Conservation (phyloP, 2,329 filamentous ascomycete species). For the Uncinocarpus reesii region DNA sequence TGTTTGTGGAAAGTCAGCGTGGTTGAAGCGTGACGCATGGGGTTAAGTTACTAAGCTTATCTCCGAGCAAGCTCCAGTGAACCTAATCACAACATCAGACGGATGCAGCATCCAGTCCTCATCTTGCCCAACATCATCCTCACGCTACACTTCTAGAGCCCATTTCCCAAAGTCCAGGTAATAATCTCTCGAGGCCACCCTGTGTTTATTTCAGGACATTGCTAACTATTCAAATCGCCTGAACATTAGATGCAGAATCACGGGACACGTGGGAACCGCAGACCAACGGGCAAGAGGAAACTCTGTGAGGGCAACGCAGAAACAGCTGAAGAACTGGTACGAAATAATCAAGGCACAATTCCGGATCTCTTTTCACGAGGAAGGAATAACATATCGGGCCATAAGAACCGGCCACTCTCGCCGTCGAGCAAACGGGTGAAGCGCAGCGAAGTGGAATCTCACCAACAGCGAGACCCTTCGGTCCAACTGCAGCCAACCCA, state of each 20-base stretch:
- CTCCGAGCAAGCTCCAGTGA: conserved; percentile 6
- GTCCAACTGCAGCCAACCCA: conserved; percentile 1
- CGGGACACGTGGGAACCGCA: conserved; percentile 36
- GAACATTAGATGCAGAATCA: conserved; percentile 36
- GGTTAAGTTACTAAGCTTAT: background rate
- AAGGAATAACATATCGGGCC: conserved; percentile 18
- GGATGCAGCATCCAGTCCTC: background rate
- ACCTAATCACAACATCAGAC: conserved; percentile 9
- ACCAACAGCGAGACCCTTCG: background rate
- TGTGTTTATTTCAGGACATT: background rate
- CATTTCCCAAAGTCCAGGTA: conserved; percentile 11
- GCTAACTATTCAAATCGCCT: background rate
- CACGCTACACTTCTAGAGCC: background rate
- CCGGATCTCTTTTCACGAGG: conserved; percentile 36
- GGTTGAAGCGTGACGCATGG: background rate
- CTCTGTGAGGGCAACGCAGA: conserved; percentile 24
- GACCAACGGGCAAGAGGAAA: conserved; percentile 35
- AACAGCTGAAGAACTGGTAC: conserved; percentile 25
- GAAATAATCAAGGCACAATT: conserved; percentile 31
- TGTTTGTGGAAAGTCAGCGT: too few relatives aligned
- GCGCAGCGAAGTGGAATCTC: conserved; percentile 1
- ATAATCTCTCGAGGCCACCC: background rate
- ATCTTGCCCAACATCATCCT: background rate
- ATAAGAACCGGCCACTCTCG: conserved; percentile 21
- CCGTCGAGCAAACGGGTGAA: conserved; percentile 34